Percentiles rank a stretch among this genome's conserved stretches.
These are phyloP conservation scores for Scedosporium aurantiacum DNA, from an alignment of 2,329 filamentous ascomycete species.

Conservation along the genomic window DNA sequence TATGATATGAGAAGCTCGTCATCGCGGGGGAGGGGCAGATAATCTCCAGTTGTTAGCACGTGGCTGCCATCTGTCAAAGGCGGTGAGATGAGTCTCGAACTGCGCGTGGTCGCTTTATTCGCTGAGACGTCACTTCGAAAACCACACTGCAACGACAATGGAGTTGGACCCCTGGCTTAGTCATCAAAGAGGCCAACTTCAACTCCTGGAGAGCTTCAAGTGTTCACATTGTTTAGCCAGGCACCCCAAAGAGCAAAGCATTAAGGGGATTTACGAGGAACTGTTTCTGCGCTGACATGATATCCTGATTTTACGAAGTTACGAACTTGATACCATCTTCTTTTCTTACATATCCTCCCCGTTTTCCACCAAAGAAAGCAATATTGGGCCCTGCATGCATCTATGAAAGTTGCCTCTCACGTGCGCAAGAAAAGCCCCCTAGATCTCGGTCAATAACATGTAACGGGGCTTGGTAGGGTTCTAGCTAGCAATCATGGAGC, in stretches of 20 bases:
- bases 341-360: not conserved
- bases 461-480: not conserved
- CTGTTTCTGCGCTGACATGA: not conserved
- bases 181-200: not conserved
- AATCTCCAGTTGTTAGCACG: not conserved
- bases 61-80: too few species aligned
- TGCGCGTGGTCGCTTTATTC: not conserved
- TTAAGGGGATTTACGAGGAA: not conserved
- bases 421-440: not conserved
- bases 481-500: conserved; percentile 40
- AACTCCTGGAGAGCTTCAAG: not conserved
- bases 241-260: not conserved
- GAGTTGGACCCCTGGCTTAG: not conserved
- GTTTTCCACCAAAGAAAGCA: not conserved
- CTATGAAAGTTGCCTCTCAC: too few species aligned
- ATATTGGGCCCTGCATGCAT: not conserved
- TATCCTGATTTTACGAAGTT: not conserved
- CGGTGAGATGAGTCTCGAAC: not conserved
- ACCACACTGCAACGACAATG: not conserved
- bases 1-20: not conserved
- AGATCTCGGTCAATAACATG: not conserved
- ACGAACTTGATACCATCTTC: not conserved
- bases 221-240: too few species aligned
- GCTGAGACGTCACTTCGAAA: not conserved
- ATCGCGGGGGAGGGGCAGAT: conserved; percentile 1